Base-by-base conservation (phyloP, 768 basidiomycete genomes). In the Lactarius deliciosus region DNA sequence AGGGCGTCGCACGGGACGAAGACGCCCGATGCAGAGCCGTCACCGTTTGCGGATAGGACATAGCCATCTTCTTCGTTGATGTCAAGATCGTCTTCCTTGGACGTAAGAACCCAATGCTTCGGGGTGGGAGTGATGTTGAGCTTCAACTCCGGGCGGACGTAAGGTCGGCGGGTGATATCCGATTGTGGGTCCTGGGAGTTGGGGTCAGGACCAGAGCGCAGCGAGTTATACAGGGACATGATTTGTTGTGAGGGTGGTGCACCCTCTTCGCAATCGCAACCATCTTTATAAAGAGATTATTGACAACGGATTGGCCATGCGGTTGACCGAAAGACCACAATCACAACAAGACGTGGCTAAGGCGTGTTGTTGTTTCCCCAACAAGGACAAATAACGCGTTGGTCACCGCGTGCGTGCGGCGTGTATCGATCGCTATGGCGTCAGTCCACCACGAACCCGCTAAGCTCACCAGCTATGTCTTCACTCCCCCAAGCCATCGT, bases 401-500 rank as follows among this genome's bases (percentile, higher is more conserved):
- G 47, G 34, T 55, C 43, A 36, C 36, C 54, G 65, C 65, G 58
- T 69, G 68, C 62, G 41, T 32, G 3, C 11, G 32, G 64, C 68
- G n/a, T 69, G 64, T 57, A 66, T 66, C 64, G 61, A n/a, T 22
- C 20, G 7, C 32, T 2, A 20, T 38, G 41, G 38, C 22, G 22
- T 38, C 55, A 13, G 10, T 11, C 10, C 22, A 11, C n/a, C 40
- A 69, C 28, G 60, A 66, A 75, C 58, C 63, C 10, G 25, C 41
- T 2, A 65, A 66, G 50, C 50, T 70, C 16, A 71, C 68, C 22
- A 71, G 60, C 59, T 66, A 40, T 77, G 80, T 70, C 68, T 84
- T 54, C 38, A 53, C 69, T 3, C 61, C 71, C 5, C 68, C 71
- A 0, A 68, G 70, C 5, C 79, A 83, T 69, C 87, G 91, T 47